Percentiles rank a stretch among this genome's conserved stretches.
These are phyloP conservation scores for Melaleuca alternifolia DNA, from an alignment of 345 rosid genomes.

Conservation along the genomic window DNA sequence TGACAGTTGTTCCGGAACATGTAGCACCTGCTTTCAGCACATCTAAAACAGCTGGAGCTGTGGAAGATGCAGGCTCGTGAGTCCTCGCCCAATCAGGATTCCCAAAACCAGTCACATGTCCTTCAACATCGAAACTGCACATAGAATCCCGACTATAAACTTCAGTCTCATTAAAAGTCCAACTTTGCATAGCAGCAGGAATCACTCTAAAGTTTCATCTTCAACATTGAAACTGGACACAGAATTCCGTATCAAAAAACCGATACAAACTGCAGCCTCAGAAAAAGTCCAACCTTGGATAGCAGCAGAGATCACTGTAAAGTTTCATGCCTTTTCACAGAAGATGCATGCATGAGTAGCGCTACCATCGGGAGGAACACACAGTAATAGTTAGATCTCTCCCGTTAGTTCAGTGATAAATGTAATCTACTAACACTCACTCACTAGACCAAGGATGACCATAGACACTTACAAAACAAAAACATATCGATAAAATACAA, in stretches of 20 bases:
- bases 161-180: background rate
- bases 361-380: background rate
- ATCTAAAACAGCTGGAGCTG: constrained; percentile 60
- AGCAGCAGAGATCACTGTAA: background rate
- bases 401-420: background rate
- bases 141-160: background rate
- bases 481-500: background rate
- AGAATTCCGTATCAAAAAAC: background rate
- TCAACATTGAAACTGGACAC: constrained; percentile 63
- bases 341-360: background rate
- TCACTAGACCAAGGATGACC: background rate
- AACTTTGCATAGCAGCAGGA: background rate
- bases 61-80: constrained; percentile 55
- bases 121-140: constrained; percentile 73
- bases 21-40: constrained; percentile 66
- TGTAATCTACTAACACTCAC: background rate
- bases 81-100: constrained; percentile 92
- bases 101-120: constrained; percentile 79
- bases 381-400: background rate
- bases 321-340: too few species aligned
- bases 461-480: background rate
- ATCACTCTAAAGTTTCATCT: background rate
- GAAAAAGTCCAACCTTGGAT: background rate
- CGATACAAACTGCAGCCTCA: background rate
- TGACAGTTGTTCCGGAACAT: constrained; percentile 55